Conservation (phyloP, 78 protist species). For the Dictyostelium citrinum region DNA sequence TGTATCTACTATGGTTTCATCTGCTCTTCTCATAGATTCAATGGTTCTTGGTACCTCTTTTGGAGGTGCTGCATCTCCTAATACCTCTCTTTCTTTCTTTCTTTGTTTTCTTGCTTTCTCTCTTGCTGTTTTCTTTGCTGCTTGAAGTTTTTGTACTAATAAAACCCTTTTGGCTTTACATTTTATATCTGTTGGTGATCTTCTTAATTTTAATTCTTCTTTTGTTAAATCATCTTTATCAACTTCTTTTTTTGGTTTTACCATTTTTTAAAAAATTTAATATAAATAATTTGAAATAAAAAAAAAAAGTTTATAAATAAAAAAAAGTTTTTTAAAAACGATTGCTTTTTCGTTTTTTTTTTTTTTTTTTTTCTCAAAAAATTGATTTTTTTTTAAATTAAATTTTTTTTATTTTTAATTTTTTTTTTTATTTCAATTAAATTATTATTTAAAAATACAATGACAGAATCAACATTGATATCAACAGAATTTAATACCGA, state of each 20-base stretch:
- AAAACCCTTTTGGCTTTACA: constrained; percentile 39
- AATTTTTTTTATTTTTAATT: neutral
- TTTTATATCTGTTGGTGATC: constrained; percentile 73
- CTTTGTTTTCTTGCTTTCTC: constrained; percentile 41
- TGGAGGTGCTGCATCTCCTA: constrained; percentile 78
- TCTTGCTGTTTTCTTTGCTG: constrained; percentile 44
- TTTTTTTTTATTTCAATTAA: neutral
- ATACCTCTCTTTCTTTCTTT: constrained; percentile 59
- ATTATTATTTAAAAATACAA: neutral
- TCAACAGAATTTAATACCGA: neutral
- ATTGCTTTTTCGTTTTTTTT: neutral
- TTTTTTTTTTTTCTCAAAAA: neutral
- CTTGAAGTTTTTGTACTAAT: constrained; percentile 27
- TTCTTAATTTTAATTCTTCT: constrained; percentile 21
- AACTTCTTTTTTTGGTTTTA: neutral
- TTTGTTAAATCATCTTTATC: constrained; percentile 26
- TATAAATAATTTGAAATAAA: too few relatives aligned
- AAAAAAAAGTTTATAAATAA: neutral
- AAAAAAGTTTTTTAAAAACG: neutral
- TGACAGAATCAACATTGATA: neutral
- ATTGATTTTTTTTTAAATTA: neutral
- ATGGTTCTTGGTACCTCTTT: constrained; percentile 86
- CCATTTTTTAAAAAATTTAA: neutral
- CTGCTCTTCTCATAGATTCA: constrained; percentile 86
- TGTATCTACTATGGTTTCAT: constrained; percentile 86